Base-by-base conservation (phyloP, 805 yeast species). In the Grigorovia transvaalensis region DNA sequence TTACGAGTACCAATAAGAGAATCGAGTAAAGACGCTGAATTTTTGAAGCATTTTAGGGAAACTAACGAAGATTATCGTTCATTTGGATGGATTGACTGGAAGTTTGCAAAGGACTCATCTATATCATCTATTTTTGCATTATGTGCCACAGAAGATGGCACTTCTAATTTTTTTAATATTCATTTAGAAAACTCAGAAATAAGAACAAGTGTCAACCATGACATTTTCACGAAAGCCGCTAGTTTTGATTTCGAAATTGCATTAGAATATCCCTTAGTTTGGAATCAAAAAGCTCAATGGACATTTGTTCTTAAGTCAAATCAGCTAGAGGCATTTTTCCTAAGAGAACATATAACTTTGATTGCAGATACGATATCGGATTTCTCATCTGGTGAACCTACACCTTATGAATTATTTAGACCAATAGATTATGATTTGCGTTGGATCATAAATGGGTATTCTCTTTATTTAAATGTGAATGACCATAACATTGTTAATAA, bases 41-140 rank as follows among this genome's bases (percentile, higher is more conserved):
- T 70, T 56, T 45, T 62, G 69, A 61, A 60, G 40, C 59, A 59
- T 27, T 64, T 56, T 49, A 60, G 62, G 47, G 67, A 67, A 18
- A 59, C 66, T 4, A 65, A 69, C n/a, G 69, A 68, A 50, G 58
- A 67, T 5, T 62, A 72, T 1, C 72, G 93, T 47, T 85, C 96
- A 1, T 93, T 85, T 71, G 98, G 96, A 0, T 93, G 99, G 99
- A 54, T 93, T 2, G 97, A 91, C 60, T 51, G 88, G 18, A 83
- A 82, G 54, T 68, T 82, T 44, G 74, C 73, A 2, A 70, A 72
- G 17, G 80, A 76, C 0, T 77, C 96, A 0, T 72, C 73, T 0
- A 59, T 84, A 0, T 61, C 72, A 2, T 64, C 72, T 12, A 71
- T 68, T 17, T 68, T 77, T 1, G 79, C 85, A 0, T 73, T 79